A percentile compares a stretch with the other conserved stretches of the same genome.
Conservation (phyloP, 805 yeast species). For the Clavispora asparagi region DNA sequence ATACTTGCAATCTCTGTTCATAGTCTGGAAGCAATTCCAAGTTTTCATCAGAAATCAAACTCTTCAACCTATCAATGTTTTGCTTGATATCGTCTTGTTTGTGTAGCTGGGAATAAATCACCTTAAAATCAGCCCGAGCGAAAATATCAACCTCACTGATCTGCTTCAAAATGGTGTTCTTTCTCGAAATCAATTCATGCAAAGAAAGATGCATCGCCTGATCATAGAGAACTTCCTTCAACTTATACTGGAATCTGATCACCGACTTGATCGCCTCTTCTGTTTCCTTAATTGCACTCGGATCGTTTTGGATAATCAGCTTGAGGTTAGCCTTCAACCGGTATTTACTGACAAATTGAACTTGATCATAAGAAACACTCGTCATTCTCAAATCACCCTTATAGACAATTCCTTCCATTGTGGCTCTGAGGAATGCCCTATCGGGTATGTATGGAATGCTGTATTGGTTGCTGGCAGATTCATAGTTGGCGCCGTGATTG, state of each 20-base stretch:
- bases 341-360: conserved; percentile 42
- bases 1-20: conserved; percentile 78
- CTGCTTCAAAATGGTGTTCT: conserved; percentile 26
- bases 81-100: conserved; percentile 41
- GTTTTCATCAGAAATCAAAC: conserved; percentile 77
- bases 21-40: conserved; percentile 89
- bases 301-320: conserved; percentile 31
- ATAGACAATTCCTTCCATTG: conserved; percentile 33
- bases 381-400: conserved; percentile 30
- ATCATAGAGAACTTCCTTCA: conserved; percentile 42
- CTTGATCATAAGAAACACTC: conserved; percentile 33
- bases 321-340: conserved; percentile 28
- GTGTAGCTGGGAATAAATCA: conserved; percentile 41
- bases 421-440: conserved; percentile 25
- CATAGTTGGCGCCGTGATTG: conserved; percentile 35
- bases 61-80: conserved; percentile 52
- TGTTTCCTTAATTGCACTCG: conserved; percentile 31
- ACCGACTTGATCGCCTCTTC: conserved; percentile 29
- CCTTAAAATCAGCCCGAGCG: conserved; percentile 39
- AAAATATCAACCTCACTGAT: conserved; percentile 23
- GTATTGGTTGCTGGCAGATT: conserved; percentile 15
- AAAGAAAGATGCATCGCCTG: conserved; percentile 27
- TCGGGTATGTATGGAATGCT: conserved; percentile 36
- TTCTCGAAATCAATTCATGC: conserved; percentile 34
- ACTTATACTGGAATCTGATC: conserved; percentile 33